A percentile compares a stretch with the other conserved stretches of the same genome.
Evolutionary conservation across 441 rosid genomes (phyloP).

Genomic region (Erodium moschatum): DNA sequence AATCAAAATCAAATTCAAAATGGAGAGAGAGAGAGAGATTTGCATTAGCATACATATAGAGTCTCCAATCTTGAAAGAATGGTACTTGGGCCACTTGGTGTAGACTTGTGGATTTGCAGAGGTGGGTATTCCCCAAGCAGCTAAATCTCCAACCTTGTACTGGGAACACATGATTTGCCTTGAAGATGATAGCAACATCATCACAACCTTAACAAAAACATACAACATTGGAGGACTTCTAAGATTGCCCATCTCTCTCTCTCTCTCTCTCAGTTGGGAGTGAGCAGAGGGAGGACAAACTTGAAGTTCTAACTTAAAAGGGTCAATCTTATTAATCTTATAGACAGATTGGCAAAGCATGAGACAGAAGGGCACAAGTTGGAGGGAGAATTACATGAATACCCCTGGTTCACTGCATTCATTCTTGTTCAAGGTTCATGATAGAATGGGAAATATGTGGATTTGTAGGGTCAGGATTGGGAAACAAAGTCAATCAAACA

Average conservation of each 20-base stretch:
- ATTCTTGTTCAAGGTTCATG: neutral
- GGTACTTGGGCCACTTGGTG: constrained; percentile 59
- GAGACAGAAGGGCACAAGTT: constrained; percentile 16
- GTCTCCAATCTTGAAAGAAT: constrained; percentile 62
- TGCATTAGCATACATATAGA: constrained; percentile 51
- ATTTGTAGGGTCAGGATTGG: constrained; percentile 8
- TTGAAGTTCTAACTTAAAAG: neutral
- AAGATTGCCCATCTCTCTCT: constrained; percentile 30
- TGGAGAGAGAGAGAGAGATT: constrained; percentile 22
- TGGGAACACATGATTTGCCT: constrained; percentile 41
- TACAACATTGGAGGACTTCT: constrained; percentile 21
- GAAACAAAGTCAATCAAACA: neutral
- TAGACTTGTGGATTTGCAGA: constrained; percentile 54
- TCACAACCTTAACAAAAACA: constrained; percentile 11
- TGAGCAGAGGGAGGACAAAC: neutral
- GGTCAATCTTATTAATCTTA: constrained; percentile 14
- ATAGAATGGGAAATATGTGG: neutral
- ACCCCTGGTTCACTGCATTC: constrained; percentile 13
- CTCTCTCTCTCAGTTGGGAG: neutral
- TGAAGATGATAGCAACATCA: constrained; percentile 30
- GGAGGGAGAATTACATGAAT: constrained; percentile 19
- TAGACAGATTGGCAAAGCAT: constrained; percentile 14
- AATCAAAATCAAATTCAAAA: no score
- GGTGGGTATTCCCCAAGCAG: constrained; percentile 78
- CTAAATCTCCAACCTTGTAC: constrained; percentile 78